Base-by-base conservation (phyloP, 2,329 filamentous ascomycete genomes). In the Fusarium pseudocircinatum region DNA sequence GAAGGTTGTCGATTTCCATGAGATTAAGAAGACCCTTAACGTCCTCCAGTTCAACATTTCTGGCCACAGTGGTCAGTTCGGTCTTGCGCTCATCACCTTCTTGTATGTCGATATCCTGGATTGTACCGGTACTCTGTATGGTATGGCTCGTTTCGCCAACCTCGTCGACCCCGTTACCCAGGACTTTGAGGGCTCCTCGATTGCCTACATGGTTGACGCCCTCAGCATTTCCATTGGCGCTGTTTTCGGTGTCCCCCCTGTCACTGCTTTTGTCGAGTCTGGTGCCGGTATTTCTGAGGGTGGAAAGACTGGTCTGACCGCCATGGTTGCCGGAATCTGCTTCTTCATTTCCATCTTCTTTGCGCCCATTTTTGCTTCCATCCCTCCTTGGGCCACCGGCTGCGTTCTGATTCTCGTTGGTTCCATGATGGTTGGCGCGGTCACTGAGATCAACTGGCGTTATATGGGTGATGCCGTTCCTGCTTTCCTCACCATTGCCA, bases 281-380 rank as follows among this genome's bases (percentile, higher is more conserved):
- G 94, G 94, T 79, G 94, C 94, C 14, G 94, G 94, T 76, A 97
- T 97, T 72, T 93, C 93, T 0, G 94, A 97, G 82, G 94, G 94
- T 58, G 94, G 94, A 49, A 91, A 92, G 78, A 97, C 94, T 0
- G 94, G 94, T 22, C 83, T 97, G n/a, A 96, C 94, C 0, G 91
- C 94, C 52, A 93, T 96, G 81, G 85, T 90, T 22, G 92, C 93
- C 0, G 94, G 94, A 10, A 63, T 97, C 56, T 95, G 92, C 83
- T 97, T 97, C 86, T 92, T 97, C 84, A 90, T 97, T 79, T 90
- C 93, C 64, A 89, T 97, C 69, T 97, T 97, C 86, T 97, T 97
- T 80, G 94, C 94, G 0, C 94, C 94, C 0, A 96, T 97, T 64
- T 97, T 97, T 79, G 94, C 94, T 15, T 95, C 93, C 0, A 96